Percentiles rank a stretch among this genome's conserved stretches.
Conservation (phyloP, 1,284 basidiomycete species). For the Ganoderma lingzhi region DNA sequence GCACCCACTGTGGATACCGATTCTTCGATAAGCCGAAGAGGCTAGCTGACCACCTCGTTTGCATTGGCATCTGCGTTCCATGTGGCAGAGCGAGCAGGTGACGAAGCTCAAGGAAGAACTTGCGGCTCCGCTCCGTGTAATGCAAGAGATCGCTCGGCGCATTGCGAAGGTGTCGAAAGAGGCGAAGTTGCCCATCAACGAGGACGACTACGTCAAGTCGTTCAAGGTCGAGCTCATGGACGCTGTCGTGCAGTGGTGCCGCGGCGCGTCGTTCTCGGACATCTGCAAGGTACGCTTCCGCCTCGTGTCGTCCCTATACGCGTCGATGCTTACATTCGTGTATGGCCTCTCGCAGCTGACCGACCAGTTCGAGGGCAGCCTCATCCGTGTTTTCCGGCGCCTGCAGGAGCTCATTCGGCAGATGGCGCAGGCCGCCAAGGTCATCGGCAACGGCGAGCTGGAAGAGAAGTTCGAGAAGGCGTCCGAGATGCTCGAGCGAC, state of each 20-base stretch:
- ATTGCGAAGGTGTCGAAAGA: slow-evolving; percentile 98
- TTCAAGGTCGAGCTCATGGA: slow-evolving; percentile 99
- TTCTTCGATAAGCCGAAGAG: neutral
- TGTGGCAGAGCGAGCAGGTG: slow-evolving; percentile 83
- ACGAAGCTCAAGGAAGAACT: slow-evolving; percentile 93
- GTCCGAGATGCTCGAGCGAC: slow-evolving; percentile 89
- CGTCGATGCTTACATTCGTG: neutral
- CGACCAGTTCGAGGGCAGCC: slow-evolving; percentile 95
- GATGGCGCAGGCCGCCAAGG: slow-evolving; percentile 94
- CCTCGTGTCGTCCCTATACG: neutral
- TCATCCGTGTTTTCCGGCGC: slow-evolving; percentile 94
- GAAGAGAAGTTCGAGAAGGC: slow-evolving; percentile 91
- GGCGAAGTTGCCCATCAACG: slow-evolving; percentile 87
- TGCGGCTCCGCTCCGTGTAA: slow-evolving; percentile 88
- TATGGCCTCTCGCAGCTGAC: slow-evolving; percentile 68
- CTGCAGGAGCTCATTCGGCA: slow-evolving; percentile 95
- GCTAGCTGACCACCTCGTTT: slow-evolving; percentile 6
- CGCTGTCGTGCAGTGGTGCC: slow-evolving; percentile 96
- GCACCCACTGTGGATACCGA: neutral
- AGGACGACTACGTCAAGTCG: slow-evolving; percentile 94
- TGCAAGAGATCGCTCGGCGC: slow-evolving; percentile 95
- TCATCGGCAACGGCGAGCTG: slow-evolving; percentile 94
- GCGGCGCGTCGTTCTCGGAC: slow-evolving; percentile 95
- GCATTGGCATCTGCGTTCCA: neutral
- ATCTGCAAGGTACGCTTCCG: slow-evolving; percentile 84